A percentile compares a stretch with the other conserved stretches of the same genome.
Conservation (phyloP, 164 flowering plant species). For the Magnolia changhungtana region DNA sequence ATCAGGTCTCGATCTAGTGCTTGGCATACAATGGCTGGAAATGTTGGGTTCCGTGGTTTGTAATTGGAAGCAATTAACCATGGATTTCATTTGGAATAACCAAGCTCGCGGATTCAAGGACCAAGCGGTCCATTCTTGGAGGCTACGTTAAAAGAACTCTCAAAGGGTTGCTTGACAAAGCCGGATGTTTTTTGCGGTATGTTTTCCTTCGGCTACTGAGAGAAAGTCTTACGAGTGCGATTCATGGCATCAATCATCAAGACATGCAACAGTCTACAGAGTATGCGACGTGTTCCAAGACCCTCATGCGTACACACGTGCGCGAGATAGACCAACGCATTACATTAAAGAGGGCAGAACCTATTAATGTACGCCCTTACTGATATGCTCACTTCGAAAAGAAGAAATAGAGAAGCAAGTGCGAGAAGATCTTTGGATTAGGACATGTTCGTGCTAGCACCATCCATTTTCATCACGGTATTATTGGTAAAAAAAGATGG, state of each 20-base stretch:
- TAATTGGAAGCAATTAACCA: constrained; percentile 3
- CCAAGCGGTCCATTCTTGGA: too few relatives aligned
- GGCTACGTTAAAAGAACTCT: too few relatives aligned
- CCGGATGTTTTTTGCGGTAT: too few relatives aligned
- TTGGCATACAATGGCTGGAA: constrained; percentile 1
- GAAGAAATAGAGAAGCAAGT: constrained; percentile 2
- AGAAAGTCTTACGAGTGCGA: too few relatives aligned
- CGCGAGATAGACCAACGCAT: not conserved
- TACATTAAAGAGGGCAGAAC: not conserved
- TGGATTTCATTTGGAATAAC: not conserved
- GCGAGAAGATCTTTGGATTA: not conserved
- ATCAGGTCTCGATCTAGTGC: not conserved
- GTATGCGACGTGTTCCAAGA: too few relatives aligned
- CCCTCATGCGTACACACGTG: not conserved
- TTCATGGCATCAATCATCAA: too few relatives aligned
- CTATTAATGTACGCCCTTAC: not conserved
- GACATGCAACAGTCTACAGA: too few relatives aligned
- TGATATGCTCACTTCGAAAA: not conserved
- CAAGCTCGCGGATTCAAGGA: not conserved
- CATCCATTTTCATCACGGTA: not conserved
- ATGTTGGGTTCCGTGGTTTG: not conserved
- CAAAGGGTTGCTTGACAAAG: too few relatives aligned
- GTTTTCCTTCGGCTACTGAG: too few relatives aligned
- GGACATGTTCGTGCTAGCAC: not conserved
- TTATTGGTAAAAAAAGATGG: not conserved